phyloP scores from a whole-genome alignment of 192 early-diverging fungal species.

The Coemansia sp. region DNA sequence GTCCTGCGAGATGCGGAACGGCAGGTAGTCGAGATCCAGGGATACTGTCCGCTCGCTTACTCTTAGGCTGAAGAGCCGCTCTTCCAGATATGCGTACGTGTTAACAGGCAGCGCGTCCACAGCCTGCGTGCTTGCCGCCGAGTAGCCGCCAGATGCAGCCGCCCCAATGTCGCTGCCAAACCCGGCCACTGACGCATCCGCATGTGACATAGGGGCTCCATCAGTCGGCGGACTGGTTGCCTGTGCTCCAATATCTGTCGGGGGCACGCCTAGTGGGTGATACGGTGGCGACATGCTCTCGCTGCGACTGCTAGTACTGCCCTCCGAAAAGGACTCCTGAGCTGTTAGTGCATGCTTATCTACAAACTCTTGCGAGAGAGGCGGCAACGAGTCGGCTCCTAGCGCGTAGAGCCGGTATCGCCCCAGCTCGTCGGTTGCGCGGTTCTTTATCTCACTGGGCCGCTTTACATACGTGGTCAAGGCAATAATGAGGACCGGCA shows the following conservation, averaged over 20 bases:
- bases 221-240: neutral
- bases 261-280: neutral
- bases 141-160: neutral
- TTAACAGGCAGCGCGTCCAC: constrained; percentile 23
- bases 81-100: constrained; percentile 47
- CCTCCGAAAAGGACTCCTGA: neutral
- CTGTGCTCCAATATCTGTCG: neutral
- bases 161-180: neutral
- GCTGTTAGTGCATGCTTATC: constrained; percentile 20
- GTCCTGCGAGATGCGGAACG: constrained; percentile 53
- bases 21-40: constrained; percentile 41
- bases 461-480: constrained; percentile 50
- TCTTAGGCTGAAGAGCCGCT: constrained; percentile 38
- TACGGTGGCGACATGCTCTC: constrained; percentile 1
- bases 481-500: constrained; percentile 35
- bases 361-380: constrained; percentile 30
- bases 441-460: constrained; percentile 11
- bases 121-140: neutral
- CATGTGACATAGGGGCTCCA: neutral
- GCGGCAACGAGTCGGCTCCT: constrained; percentile 36
- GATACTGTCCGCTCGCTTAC: constrained; percentile 14
- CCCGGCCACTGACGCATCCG: neutral
- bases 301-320: neutral
- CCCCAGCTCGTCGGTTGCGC: constrained; percentile 19
- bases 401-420: constrained; percentile 43